Conservation (phyloP, 2,329 filamentous ascomycete genomes). For the Botrytis porri region DNA sequence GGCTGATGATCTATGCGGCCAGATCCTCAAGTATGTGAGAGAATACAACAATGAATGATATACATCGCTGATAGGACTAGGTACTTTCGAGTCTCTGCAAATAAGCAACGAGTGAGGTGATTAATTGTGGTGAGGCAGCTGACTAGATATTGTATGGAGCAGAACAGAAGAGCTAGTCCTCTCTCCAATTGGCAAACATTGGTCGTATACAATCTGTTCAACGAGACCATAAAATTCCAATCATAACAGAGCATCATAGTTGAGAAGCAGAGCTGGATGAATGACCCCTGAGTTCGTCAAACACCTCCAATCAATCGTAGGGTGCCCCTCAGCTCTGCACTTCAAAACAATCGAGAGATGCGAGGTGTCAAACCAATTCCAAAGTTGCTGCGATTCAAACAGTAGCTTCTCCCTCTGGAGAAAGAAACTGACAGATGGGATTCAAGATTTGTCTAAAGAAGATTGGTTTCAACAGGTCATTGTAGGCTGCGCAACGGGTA, state of each 20-base stretch:
- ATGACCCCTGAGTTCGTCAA: background rate
- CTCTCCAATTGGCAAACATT: background rate
- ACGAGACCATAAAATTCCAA: background rate
- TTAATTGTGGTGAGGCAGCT: too few relatives aligned
- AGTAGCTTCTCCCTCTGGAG: too few relatives aligned
- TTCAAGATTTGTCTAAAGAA: too few relatives aligned
- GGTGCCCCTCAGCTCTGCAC: background rate
- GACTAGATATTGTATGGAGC: too few relatives aligned
- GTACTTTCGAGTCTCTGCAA: too few relatives aligned
- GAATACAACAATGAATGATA: background rate
- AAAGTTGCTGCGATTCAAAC: background rate
- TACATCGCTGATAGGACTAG: background rate
- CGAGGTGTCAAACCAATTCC: background rate
- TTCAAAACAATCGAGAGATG: background rate
- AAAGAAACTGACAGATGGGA: too few relatives aligned
- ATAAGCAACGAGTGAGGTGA: too few relatives aligned
- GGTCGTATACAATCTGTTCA: background rate
- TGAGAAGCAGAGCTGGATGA: background rate
- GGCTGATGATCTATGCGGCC: background rate
- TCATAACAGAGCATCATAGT: background rate
- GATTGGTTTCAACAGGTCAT: too few relatives aligned
- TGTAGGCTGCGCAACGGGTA: too few relatives aligned
- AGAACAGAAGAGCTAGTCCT: background rate
- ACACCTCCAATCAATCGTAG: background rate
- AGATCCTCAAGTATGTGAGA: background rate